phyloP scores from a whole-genome alignment of 495 filamentous ascomycete species.

The Hamigera avellanea region DNA sequence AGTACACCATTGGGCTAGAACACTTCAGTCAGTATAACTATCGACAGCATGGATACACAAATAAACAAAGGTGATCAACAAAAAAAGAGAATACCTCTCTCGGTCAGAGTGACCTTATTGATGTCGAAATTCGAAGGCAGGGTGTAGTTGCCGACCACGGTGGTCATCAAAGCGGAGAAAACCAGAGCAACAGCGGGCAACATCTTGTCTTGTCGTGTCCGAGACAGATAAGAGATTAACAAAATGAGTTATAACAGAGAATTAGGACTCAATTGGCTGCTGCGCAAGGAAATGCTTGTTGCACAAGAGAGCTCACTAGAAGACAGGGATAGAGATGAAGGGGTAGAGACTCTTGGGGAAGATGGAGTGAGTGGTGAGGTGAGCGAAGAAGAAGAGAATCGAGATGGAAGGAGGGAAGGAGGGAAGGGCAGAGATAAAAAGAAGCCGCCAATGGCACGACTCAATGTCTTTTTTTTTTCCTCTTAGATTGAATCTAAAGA shows the following conservation, averaged over 20 bases:
- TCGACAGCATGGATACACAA: not conserved
- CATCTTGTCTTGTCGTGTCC: constrained; percentile 13
- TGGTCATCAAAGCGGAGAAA: constrained; percentile 21
- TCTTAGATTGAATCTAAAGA: no score
- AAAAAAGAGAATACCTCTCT: constrained; percentile 15
- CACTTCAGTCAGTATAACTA: not conserved
- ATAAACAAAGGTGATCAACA: not conserved
- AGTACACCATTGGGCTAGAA: constrained; percentile 31
- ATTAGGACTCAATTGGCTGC: not conserved
- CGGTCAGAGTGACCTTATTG: constrained; percentile 13
- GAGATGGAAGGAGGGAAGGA: not conserved
- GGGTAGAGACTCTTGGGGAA: no score
- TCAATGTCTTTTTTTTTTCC: no score
- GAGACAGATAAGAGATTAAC: no score
- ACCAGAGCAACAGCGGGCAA: constrained; percentile 16
- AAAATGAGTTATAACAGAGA: not conserved
- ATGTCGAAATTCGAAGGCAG: constrained; percentile 30
- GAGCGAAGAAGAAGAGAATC: not conserved
- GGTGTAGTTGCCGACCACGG: constrained; percentile 19
- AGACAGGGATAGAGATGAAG: no score
- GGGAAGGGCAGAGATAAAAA: not conserved
- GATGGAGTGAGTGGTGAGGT: not conserved
- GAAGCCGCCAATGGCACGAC: no score
- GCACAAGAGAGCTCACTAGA: no score
- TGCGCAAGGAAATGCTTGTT: no score